Evolutionary conservation across 208 protist genomes (phyloP).

Genomic region (Crithidia sp.): DNA sequence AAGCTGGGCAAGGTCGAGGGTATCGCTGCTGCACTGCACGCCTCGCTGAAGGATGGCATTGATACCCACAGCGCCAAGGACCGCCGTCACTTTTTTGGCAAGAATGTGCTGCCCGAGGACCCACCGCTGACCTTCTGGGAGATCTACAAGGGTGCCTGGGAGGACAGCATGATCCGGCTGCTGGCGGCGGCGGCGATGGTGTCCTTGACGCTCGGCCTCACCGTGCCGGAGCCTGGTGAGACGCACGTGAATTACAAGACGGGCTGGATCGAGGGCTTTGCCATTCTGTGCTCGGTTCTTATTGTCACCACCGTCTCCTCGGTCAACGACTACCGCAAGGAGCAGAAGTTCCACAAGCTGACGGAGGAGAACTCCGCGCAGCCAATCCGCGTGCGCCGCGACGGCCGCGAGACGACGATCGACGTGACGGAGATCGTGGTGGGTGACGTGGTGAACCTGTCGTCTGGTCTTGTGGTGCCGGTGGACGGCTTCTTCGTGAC

Average conservation of each 20-base stretch:
- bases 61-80: constrained; percentile 30
- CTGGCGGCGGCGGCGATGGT: constrained; percentile 66
- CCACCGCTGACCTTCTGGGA: constrained; percentile 80
- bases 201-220: constrained; percentile 79
- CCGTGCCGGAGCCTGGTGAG: constrained; percentile 71
- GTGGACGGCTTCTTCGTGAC: constrained; percentile 94
- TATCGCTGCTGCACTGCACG: constrained; percentile 50
- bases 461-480: constrained; percentile 88
- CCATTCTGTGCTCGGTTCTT: constrained; percentile 96
- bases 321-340: constrained; percentile 96
- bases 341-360: constrained; percentile 94
- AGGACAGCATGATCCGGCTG: constrained; percentile 84
- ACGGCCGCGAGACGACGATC: constrained; percentile 78
- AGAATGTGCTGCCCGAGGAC: constrained; percentile 79
- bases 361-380: constrained; percentile 92
- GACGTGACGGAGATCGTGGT: constrained; percentile 95
- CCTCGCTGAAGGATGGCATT: constrained; percentile 48
- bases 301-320: constrained; percentile 94
- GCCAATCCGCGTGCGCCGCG: constrained; percentile 89
- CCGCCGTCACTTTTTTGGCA: constrained; percentile 57
- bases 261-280: constrained; percentile 96
- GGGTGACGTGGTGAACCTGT: constrained; percentile 94
- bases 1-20: constrained; percentile 64
- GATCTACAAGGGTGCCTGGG: constrained; percentile 80
- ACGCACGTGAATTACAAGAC: constrained; percentile 71